phyloP scores from a whole-genome alignment of 2,329 filamentous ascomycete species.

The Alternaria atra region DNA sequence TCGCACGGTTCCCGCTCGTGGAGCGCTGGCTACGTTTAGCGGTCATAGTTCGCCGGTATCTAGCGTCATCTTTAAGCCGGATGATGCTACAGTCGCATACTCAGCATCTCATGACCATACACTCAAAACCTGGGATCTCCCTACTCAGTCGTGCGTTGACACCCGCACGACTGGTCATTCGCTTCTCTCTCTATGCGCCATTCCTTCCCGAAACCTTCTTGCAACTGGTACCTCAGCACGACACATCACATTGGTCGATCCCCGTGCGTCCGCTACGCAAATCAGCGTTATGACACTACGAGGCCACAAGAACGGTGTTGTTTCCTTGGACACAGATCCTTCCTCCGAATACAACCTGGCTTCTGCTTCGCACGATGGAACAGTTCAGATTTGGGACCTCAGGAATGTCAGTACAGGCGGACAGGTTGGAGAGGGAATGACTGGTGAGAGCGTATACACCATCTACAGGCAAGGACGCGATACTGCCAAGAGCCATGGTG shows the following conservation, averaged over 20 bases:
- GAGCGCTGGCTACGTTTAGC: constrained; percentile 76
- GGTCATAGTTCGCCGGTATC: constrained; percentile 79
- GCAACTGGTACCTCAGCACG: constrained; percentile 83
- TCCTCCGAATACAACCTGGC: constrained; percentile 83
- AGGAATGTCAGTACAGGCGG: constrained; percentile 70
- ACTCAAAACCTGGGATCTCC: constrained; percentile 88
- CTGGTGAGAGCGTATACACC: constrained; percentile 77
- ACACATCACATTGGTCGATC: constrained; percentile 93
- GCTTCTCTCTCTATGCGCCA: constrained; percentile 78
- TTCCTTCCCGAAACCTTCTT: constrained; percentile 71
- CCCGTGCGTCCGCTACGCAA: constrained; percentile 76
- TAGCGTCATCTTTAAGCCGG: constrained; percentile 82
- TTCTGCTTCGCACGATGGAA: constrained; percentile 90
- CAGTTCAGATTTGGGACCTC: constrained; percentile 93
- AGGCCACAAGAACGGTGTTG: constrained; percentile 81
- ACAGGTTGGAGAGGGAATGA: constrained; percentile 59
- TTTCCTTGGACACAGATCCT: constrained; percentile 66
- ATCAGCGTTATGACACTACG: constrained; percentile 90
- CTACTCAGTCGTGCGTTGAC: constrained; percentile 79
- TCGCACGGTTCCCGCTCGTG: constrained; percentile 74
- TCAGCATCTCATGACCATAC: constrained; percentile 91
- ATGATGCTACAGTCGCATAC: constrained; percentile 88
- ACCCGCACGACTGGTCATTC: constrained; percentile 85
- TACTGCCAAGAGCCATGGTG: constrained; percentile 69
- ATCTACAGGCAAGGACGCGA: constrained; percentile 77